phyloP scores from a whole-genome alignment of 345 rosid genomes.

The Eucalyptus dawsonii region DNA sequence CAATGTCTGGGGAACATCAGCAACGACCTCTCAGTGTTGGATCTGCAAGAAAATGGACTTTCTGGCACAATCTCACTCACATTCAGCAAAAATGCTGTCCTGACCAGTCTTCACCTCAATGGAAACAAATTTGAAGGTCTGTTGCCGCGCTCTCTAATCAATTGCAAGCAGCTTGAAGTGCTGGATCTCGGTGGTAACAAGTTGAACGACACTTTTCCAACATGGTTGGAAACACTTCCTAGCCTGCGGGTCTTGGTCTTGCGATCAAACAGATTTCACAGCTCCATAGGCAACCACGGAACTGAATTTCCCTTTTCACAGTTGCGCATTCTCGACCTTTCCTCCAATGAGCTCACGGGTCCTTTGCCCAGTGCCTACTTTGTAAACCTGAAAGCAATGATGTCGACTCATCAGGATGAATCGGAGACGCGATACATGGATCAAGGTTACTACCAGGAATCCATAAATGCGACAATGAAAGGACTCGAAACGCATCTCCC shows the following conservation, averaged over 20 bases:
- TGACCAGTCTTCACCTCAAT: not conserved
- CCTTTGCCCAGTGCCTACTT: no score
- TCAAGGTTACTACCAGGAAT: not conserved
- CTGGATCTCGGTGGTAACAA: slow-evolving; percentile 1
- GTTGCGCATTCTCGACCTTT: slow-evolving; percentile 4
- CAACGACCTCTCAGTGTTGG: not conserved
- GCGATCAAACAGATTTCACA: not conserved
- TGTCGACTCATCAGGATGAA: not conserved
- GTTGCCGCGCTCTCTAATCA: slow-evolving; percentile 1
- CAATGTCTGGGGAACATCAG: not conserved
- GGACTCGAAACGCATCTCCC: rapidly evolving
- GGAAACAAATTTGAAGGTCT: slow-evolving; percentile 7
- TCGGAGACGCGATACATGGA: not conserved
- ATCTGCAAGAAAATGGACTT: not conserved
- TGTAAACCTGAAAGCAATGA: not conserved
- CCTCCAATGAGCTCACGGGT: not conserved
- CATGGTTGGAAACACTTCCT: slow-evolving; percentile 2
- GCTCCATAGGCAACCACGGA: not conserved
- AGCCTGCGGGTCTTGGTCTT: not conserved
- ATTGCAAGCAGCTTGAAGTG: not conserved
- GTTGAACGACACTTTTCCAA: slow-evolving; percentile 1
- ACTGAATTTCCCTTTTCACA: not conserved
- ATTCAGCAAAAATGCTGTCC: not conserved
- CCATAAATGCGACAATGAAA: not conserved
- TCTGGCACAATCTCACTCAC: not conserved